A percentile compares a stretch with the other conserved stretches of the same genome.
Conservation (phyloP, 139 green algal genomes). For the Micractinium conductrix region DNA sequence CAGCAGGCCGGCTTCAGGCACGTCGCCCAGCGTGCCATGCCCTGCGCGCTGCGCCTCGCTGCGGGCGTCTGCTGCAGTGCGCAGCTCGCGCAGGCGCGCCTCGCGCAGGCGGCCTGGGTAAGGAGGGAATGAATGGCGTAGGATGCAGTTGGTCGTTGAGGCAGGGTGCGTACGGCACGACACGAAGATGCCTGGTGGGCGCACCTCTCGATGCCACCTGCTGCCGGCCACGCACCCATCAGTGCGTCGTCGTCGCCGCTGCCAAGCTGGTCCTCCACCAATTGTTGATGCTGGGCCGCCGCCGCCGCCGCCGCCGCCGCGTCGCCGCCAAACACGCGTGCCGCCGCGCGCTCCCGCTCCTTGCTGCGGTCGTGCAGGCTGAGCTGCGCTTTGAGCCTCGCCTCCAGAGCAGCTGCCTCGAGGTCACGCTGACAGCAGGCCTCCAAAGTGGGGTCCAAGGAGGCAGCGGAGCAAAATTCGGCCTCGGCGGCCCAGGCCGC, state of each 20-base stretch:
- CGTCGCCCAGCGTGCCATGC: neutral
- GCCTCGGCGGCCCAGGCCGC: slow-evolving; percentile 43
- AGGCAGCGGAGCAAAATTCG: slow-evolving; percentile 43
- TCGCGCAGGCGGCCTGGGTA: slow-evolving; percentile 3
- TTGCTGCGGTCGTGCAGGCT: slow-evolving; percentile 37
- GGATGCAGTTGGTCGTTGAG: too few relatives aligned
- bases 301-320: too few relatives aligned
- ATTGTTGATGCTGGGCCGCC: neutral
- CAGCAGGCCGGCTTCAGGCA: slow-evolving; percentile 3
- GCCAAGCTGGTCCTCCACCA: neutral
- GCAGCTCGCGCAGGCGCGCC: slow-evolving; percentile 16
- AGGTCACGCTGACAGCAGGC: slow-evolving; percentile 40
- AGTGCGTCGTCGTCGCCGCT: neutral
- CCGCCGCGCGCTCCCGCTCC: neutral
- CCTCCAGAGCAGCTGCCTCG: slow-evolving; percentile 12
- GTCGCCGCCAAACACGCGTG: slow-evolving; percentile 10
- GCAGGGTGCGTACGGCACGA: too few relatives aligned
- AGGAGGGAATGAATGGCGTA: too few relatives aligned
- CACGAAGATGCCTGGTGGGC: too few relatives aligned
- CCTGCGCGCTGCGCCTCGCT: slow-evolving; percentile 2
- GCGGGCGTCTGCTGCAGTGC: neutral
- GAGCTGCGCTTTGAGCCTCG: slow-evolving; percentile 34
- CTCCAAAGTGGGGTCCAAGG: slow-evolving; percentile 43
- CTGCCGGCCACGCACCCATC: neutral
- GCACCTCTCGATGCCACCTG: too few relatives aligned